A percentile compares a stretch with the other conserved stretches of the same genome.
These are phyloP conservation scores for Malus sylvestris DNA, from an alignment of 306 rosid species.

Conservation along the genomic window DNA sequence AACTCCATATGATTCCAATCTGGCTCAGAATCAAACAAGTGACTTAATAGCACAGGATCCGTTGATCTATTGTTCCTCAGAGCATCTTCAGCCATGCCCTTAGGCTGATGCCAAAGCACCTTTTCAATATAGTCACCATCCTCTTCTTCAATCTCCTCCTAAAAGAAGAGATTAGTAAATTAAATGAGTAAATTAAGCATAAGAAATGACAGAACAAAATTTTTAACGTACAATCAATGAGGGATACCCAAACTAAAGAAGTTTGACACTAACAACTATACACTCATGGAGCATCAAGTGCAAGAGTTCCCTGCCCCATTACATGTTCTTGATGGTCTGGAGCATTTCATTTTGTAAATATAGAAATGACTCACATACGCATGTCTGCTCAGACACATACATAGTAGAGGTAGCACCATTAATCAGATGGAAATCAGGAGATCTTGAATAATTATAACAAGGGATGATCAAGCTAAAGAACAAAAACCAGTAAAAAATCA, in stretches of 20 bases:
- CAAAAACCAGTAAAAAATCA: neutral
- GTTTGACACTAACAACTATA: neutral
- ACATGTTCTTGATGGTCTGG: neutral
- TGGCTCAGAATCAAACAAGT: constrained; percentile 70
- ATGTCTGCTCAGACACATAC: neutral
- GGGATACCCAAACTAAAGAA: neutral
- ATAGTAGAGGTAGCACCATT: neutral
- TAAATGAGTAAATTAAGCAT: constrained; percentile 7
- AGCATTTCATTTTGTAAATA: neutral
- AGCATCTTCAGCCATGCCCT: constrained; percentile 86
- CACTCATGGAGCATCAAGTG: neutral
- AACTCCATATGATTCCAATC: constrained; percentile 89
- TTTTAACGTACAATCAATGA: neutral
- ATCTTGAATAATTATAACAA: neutral
- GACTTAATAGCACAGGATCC: constrained; percentile 71
- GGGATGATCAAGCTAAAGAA: neutral
- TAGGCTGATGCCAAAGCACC: constrained; percentile 98
- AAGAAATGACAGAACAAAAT: neutral
- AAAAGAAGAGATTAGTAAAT: constrained; percentile 14
- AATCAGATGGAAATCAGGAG: neutral
- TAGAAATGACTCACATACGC: neutral
- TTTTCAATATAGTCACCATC: constrained; percentile 91
- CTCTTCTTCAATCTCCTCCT: constrained; percentile 97
- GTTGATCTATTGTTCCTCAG: constrained; percentile 59
- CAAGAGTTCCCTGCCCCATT: neutral